Base-by-base conservation (phyloP, 768 basidiomycete species). In the Suillus plorans region DNA sequence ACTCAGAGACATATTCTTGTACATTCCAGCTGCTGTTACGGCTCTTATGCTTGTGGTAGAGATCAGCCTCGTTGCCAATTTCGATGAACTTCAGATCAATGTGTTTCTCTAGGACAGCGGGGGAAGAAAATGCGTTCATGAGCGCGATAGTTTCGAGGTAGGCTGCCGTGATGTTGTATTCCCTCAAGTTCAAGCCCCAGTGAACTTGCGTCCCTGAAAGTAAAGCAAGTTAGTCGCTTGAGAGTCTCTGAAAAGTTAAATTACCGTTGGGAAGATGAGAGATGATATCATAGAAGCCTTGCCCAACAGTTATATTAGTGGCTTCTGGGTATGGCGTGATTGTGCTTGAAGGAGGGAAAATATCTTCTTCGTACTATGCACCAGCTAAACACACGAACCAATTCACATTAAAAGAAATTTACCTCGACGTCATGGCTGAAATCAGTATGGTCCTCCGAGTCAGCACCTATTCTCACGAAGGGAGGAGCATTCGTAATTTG, bases 121-220 rank as follows among this genome's bases (percentile, higher is more conserved):
- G 58, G 4, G 80, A 80, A n/a, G 74, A 63, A 67, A 89, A 89
- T 0, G 83, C 84, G 45, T 78, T 78, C 6, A 79, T 60, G 61
- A 89, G 81, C 1, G 85, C 80, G 62, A 76, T 74, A 0, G 85
- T 81, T 66, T 80, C 81, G 10, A 84, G 76, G 64, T 80, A 81
- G 0, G 78, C 80, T 6, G 83, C 79, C 65, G 84, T 86, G 60
- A 86, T 36, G 67, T 86, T 86, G 53, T 78, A 73, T 63, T 76
- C 71, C 7, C 86, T 87, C n/a, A 90, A 75, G 72, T 91, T 90
- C 56, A 90, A 77, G 16, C 88, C 89, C 87, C 87, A 90, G 16
- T 79, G 85, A 67, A 90, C 85, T 59, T 81, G 83, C 12, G 87
- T 88, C 31, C 83, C 87, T 87, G 67, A 60, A 18, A 31, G 42